These are phyloP conservation scores for Sarocladiaceae sp. DNA, from an alignment of 2,329 filamentous ascomycete species.

Conservation along the genomic window DNA sequence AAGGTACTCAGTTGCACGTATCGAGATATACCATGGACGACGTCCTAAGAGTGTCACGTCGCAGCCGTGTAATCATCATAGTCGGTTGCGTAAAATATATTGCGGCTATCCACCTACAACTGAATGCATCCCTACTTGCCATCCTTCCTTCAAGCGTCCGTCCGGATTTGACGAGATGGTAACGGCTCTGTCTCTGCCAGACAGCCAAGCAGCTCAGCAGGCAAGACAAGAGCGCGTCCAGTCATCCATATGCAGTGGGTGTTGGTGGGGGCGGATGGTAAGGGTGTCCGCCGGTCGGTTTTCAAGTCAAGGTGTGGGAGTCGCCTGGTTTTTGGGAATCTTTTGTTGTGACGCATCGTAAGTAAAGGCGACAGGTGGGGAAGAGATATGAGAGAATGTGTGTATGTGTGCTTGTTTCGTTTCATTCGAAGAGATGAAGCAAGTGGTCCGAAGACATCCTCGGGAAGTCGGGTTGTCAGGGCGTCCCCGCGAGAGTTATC, in stretches of 20 bases:
- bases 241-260: constrained; percentile 9
- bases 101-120: constrained; percentile 10
- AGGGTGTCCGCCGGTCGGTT: constrained; percentile 9
- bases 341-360: constrained; percentile 15
- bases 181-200: constrained; percentile 1
- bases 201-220: not conserved
- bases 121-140: constrained; percentile 8
- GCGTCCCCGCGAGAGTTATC: too few relatives aligned
- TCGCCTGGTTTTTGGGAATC: constrained; percentile 16
- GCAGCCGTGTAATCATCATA: too few relatives aligned
- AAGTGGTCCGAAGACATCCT: not conserved
- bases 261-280: constrained; percentile 7
- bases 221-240: constrained; percentile 5
- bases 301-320: constrained; percentile 11
- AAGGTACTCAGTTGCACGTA: too few relatives aligned
- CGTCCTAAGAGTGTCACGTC: too few relatives aligned
- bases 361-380: constrained; percentile 3
- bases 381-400: not conserved
- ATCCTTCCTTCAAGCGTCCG: not conserved
- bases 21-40: too few relatives aligned
- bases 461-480: too few relatives aligned
- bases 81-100: constrained; percentile 7
- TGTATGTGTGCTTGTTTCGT: too few relatives aligned
- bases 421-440: constrained; percentile 3
- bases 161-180: constrained; percentile 11